Percentiles rank a stretch among this genome's conserved stretches.
These are phyloP conservation scores for Neofusicoccum sp. DNA, from an alignment of 2,329 filamentous ascomycete species.

Conservation along the genomic window DNA sequence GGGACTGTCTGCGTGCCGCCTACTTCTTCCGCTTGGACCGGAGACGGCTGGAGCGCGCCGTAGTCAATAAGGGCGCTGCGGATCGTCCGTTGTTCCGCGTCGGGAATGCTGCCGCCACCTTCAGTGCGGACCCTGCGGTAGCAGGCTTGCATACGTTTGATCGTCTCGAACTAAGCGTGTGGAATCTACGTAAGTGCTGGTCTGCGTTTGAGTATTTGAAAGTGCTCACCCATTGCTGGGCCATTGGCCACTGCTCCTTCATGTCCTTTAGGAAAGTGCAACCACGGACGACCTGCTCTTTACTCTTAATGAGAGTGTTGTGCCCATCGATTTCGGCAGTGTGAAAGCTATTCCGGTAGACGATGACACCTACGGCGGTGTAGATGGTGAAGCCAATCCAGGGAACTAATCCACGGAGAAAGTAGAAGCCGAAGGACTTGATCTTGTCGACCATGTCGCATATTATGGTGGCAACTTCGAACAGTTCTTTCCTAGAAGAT, in stretches of 20 bases:
- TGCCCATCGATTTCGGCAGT: conserved; percentile 28
- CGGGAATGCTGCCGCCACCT: conserved; percentile 34
- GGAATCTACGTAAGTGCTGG: not conserved
- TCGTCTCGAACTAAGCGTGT: conserved; percentile 41
- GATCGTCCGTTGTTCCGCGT: conserved; percentile 36
- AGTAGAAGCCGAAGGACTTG: conserved; percentile 40
- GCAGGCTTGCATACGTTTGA: conserved; percentile 43
- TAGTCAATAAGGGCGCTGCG: conserved; percentile 42
- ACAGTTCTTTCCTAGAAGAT: conserved; percentile 35
- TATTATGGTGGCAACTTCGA: conserved; percentile 37
- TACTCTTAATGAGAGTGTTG: conserved; percentile 31
- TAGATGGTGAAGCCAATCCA: conserved; percentile 45
- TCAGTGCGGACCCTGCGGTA: conserved; percentile 37
- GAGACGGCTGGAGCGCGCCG: conserved; percentile 39
- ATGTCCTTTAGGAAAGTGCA: conserved; percentile 41
- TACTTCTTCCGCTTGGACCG: conserved; percentile 36
- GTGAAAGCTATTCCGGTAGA: conserved; percentile 40
- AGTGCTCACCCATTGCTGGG: conserved; percentile 36
- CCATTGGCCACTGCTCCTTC: conserved; percentile 43
- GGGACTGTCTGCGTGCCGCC: not conserved
- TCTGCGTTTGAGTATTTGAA: not conserved
- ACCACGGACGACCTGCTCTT: conserved; percentile 35
- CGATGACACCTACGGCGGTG: conserved; percentile 41
- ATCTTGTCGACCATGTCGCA: conserved; percentile 43
- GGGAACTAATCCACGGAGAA: conserved; percentile 39